Conservation (phyloP, 2,329 filamentous ascomycete genomes). For the Hypoxylon sp. region DNA sequence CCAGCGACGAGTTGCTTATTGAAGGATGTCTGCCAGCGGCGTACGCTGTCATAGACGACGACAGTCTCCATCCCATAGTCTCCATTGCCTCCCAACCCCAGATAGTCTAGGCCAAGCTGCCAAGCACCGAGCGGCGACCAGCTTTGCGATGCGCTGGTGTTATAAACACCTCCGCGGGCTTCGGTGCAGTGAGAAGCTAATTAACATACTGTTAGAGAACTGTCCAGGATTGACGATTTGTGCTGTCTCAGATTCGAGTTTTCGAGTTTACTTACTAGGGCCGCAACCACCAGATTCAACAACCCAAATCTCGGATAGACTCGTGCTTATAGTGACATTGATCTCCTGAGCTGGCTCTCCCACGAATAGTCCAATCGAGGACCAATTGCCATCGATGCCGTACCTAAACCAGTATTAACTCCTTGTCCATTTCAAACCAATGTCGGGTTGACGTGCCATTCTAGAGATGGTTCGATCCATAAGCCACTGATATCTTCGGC, state of each 20-base stretch:
- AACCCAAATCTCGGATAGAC: slow-evolving; percentile 79
- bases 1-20: slow-evolving; percentile 64
- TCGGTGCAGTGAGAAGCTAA: slow-evolving; percentile 66
- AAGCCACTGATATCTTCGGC: slow-evolving; percentile 49
- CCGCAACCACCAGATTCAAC: slow-evolving; percentile 71
- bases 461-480: slow-evolving; percentile 54
- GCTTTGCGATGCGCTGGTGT: slow-evolving; percentile 66
- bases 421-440: slow-evolving; percentile 19
- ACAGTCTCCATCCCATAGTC: slow-evolving; percentile 73
- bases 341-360: slow-evolving; percentile 64
- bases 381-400: slow-evolving; percentile 76
- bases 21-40: slow-evolving; percentile 59
- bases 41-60: slow-evolving; percentile 58
- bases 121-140: slow-evolving; percentile 74
- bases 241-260: background rate
- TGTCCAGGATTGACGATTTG: background rate
- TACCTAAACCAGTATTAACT: slow-evolving; percentile 52
- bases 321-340: slow-evolving; percentile 74
- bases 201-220: slow-evolving; percentile 35
- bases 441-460: slow-evolving; percentile 50
- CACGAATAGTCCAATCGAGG: slow-evolving; percentile 72
- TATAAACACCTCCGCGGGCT: slow-evolving; percentile 72
- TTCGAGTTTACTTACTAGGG: slow-evolving; percentile 58
- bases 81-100: slow-evolving; percentile 73
- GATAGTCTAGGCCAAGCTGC: slow-evolving; percentile 70